Evolutionary conservation across 495 filamentous ascomycete genomes (phyloP).

Genomic region (Lentithecium fluviatile): DNA sequence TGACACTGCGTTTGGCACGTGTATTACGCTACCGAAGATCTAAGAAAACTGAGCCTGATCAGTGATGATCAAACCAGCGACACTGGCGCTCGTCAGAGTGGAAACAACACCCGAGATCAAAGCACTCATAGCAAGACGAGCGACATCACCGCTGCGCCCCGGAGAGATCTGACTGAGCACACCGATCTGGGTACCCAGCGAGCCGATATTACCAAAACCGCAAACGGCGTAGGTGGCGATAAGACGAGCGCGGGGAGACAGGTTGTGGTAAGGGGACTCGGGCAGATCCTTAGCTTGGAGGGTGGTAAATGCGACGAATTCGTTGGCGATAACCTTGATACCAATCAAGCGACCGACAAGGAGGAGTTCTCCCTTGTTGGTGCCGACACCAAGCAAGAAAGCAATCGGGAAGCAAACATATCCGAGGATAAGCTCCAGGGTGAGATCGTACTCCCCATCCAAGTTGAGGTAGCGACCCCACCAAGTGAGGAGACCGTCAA

Average conservation of each 20-base stretch:
- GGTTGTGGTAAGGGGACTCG: conserved; percentile 48
- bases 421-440: conserved; percentile 72
- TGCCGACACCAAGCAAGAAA: conserved; percentile 82
- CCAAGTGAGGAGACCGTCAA: conserved; percentile 80
- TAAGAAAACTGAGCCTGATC: conserved; percentile 44
- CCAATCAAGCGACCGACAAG: conserved; percentile 79
- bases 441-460: conserved; percentile 59
- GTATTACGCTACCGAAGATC: too few species aligned
- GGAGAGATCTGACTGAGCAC: conserved; percentile 80
- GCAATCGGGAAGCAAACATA: conserved; percentile 83
- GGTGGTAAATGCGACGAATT: conserved; percentile 51
- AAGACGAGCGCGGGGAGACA: conserved; percentile 68
- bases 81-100: conserved; percentile 75
- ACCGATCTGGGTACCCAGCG: conserved; percentile 82
- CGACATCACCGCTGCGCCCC: conserved; percentile 68
- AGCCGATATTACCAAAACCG: conserved; percentile 69
- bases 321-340: conserved; percentile 69
- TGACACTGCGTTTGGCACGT: too few species aligned
- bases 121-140: conserved; percentile 71
- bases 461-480: conserved; percentile 85
- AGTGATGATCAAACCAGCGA: conserved; percentile 74
- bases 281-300: conserved; percentile 45
- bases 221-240: conserved; percentile 73
- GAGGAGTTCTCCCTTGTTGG: conserved; percentile 61
- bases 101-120: conserved; percentile 74